Conservation (phyloP, 805 yeast genomes). For the Yamadazyma philogaea region DNA sequence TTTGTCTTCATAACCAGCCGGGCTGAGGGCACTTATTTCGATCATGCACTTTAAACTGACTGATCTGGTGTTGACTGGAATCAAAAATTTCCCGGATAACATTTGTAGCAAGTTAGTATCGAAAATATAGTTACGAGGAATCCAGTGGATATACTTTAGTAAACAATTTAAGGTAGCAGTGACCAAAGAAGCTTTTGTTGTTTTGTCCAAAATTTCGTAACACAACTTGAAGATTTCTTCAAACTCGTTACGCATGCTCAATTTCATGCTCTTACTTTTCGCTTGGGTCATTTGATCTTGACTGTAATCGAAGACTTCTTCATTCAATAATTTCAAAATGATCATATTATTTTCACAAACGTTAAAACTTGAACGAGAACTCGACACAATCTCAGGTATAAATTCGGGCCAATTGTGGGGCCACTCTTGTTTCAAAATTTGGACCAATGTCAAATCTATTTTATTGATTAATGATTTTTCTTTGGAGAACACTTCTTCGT, state of each 20-base stretch:
- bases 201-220: constrained; percentile 87
- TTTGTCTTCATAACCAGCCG: constrained; percentile 51
- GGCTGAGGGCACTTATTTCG: constrained; percentile 72
- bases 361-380: constrained; percentile 80
- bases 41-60: constrained; percentile 88
- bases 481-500: constrained; percentile 63
- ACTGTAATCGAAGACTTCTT: constrained; percentile 94
- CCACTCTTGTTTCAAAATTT: constrained; percentile 97
- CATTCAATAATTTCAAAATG: constrained; percentile 81
- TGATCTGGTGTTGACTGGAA: constrained; percentile 76
- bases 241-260: constrained; percentile 84
- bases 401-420: constrained; percentile 98
- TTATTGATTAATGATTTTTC: constrained; percentile 87
- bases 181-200: constrained; percentile 78
- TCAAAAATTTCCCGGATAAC: constrained; percentile 72
- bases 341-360: constrained; percentile 98
- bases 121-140: constrained; percentile 84
- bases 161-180: constrained; percentile 81
- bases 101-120: constrained; percentile 77
- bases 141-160: constrained; percentile 88
- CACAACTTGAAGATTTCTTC: constrained; percentile 91
- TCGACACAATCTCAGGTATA: constrained; percentile 85
- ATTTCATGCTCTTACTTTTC: constrained; percentile 77
- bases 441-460: constrained; percentile 90
- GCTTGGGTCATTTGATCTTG: constrained; percentile 97